Evolutionary conservation across 495 filamentous ascomycete species (phyloP), one percentile per base, ranked within the genome.

Genomic region (Daldinia caldariorum): DNA sequence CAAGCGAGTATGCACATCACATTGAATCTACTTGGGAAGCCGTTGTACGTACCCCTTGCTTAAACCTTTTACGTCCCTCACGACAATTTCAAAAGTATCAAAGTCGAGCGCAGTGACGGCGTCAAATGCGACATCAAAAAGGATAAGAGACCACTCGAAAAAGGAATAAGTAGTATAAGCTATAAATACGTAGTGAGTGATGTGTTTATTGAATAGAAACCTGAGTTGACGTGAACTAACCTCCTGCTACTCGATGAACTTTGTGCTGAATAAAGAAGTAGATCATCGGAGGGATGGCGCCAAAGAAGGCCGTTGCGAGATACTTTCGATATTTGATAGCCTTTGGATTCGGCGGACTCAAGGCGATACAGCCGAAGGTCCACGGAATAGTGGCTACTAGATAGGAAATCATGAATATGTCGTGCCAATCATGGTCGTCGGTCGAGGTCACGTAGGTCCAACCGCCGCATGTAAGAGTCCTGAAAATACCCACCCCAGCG

Each of bases 191-290:
- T 26, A 60, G 56, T 75, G 53, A 76, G 55, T 34, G 12, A 62
- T 18, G 57, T 76, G 39, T 74, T 63, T 50, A n/a, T n/a, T n/a
- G n/a, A 22, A 1, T 29, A 59, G 41, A 29, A 51, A 18, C 9
- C 22, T 60, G 4, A 58, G 14, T 14, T 8, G 45, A 26, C 9
- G 2, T 20, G 59, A 60, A 79, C 89, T 81, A 84, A 98, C 95
- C 95, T 89, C 95, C 95, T 45, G 96, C 81, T 65, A 98, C 88
- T 68, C 90, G 93, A 77, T 98, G 94, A 50, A 99, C 91, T 80
- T 99, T 99, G 83, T 99, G 95, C 75, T 99, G 96, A 72, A 99
- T 97, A 77, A 97, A 99, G 75, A 91, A 99, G 81, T 98, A 98
- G 37, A 97, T 86, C 82, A 98, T 82, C 51, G 94, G 94, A 29